Percentiles rank a stretch among this genome's conserved stretches.
These are phyloP conservation scores for Hibiscus syriacus DNA, from an alignment of 345 rosid species.

Conservation along the genomic window DNA sequence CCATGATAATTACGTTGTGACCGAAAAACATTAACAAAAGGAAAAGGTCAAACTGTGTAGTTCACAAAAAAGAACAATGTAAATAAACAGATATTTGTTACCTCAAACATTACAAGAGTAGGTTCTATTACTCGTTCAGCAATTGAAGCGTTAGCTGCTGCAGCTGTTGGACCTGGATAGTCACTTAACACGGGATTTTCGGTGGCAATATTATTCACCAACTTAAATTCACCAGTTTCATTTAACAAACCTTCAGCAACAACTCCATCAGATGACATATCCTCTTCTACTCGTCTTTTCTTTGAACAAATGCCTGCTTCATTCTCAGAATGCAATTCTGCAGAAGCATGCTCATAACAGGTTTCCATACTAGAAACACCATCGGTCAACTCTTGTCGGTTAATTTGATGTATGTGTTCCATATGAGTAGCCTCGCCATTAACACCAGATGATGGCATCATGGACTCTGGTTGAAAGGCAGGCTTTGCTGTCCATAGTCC, in stretches of 20 bases:
- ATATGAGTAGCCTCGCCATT: constrained; percentile 35
- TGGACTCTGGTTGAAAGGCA: constrained; percentile 39
- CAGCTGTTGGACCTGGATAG: constrained; percentile 36
- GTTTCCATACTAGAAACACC: constrained; percentile 48
- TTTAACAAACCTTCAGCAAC: constrained; percentile 32
- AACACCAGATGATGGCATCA: constrained; percentile 25
- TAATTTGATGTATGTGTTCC: constrained; percentile 42
- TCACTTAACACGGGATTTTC: constrained; percentile 41
- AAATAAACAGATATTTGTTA: constrained; percentile 17
- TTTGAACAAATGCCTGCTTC: constrained; percentile 50
- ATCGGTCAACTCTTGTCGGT: constrained; percentile 42
- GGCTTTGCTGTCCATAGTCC: constrained; percentile 80
- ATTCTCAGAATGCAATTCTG: constrained; percentile 32
- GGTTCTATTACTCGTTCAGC: constrained; percentile 90
- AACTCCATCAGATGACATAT: constrained; percentile 35
- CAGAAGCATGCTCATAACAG: constrained; percentile 39
- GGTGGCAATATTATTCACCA: constrained; percentile 33
- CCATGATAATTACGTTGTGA: not conserved
- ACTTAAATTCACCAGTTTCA: constrained; percentile 40
- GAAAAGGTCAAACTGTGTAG: not conserved
- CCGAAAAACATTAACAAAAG: not conserved
- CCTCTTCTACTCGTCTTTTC: constrained; percentile 55
- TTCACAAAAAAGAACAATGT: not conserved
- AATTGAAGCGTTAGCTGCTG: constrained; percentile 55
- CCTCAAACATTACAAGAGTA: constrained; percentile 96